A percentile compares a stretch with the other conserved stretches of the same genome.
Evolutionary conservation across 1,284 basidiomycete species (phyloP).

Genomic region (Rhodotorula sp.): DNA sequence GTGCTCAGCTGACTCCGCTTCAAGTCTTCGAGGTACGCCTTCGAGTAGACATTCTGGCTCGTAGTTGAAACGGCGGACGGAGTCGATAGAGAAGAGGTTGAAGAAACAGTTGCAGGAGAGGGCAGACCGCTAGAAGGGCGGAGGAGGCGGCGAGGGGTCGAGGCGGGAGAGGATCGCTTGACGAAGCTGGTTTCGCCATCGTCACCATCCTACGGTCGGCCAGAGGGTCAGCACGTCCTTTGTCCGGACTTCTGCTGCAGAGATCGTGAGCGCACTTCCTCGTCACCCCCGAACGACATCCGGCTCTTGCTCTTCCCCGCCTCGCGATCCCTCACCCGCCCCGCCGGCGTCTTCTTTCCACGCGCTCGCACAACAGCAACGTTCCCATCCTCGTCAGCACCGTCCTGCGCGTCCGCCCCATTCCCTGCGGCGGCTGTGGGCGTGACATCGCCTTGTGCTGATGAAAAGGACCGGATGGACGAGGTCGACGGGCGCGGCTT

Average conservation of each 20-base stretch:
- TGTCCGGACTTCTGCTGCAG: neutral
- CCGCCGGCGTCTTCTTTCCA: conserved; percentile 32
- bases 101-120: neutral
- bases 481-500: conserved; percentile 9
- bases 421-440: neutral
- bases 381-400: conserved; percentile 17
- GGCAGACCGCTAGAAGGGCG: neutral
- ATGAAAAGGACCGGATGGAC: neutral
- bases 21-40: conserved; percentile 73
- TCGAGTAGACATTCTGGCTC: conserved; percentile 58
- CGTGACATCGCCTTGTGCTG: neutral
- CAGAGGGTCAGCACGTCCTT: too few relatives aligned
- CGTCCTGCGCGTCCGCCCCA: neutral
- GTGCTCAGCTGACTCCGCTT: conserved; percentile 65
- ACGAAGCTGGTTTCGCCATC: conserved; percentile 9
- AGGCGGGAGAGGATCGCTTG: conserved; percentile 19
- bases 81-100: neutral
- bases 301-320: neutral
- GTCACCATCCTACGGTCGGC: neutral
- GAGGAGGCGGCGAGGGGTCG: conserved; percentile 17
- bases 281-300: conserved; percentile 25
- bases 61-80: neutral
- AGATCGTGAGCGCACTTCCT: neutral
- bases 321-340: conserved; percentile 22
- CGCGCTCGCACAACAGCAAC: conserved; percentile 20